A percentile compares a stretch with the other conserved stretches of the same genome.
These are phyloP conservation scores for Cucurbita pepo DNA, from an alignment of 306 rosid genomes.

Conservation along the genomic window DNA sequence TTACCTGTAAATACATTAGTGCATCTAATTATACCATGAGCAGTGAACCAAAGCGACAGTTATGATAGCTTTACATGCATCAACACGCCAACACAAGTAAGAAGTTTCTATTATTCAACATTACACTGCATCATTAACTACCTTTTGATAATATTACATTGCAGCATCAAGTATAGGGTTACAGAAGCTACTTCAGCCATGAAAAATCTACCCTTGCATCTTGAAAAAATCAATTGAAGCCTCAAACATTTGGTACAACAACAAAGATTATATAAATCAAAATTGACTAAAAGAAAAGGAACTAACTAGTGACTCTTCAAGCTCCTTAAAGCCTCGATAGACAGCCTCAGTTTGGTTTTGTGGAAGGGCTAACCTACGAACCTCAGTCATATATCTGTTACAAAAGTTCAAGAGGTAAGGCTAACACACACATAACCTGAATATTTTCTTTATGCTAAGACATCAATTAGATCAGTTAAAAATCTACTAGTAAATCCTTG, in stretches of 20 bases:
- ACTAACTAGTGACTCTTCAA: slow-evolving; percentile 73
- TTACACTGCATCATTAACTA: not conserved
- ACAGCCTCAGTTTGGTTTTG: slow-evolving; percentile 67
- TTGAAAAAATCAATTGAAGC: not conserved
- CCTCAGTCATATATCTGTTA: slow-evolving; percentile 84
- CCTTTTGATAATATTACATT: not conserved
- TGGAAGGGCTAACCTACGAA: slow-evolving; percentile 78
- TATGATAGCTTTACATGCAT: not conserved
- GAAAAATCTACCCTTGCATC: not conserved
- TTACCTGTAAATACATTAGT: not conserved
- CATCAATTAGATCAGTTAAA: not conserved
- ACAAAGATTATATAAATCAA: slow-evolving; percentile 22
- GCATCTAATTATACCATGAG: not conserved
- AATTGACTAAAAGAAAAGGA: slow-evolving; percentile 54
- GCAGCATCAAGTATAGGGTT: not conserved
- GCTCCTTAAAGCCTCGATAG: slow-evolving; percentile 71
- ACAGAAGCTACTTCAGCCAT: not conserved
- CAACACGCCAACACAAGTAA: not conserved
- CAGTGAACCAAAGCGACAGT: not conserved
- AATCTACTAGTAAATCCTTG: not conserved
- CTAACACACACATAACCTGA: not conserved
- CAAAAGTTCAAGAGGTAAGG: not conserved
- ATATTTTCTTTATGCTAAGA: not conserved
- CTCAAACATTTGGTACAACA: slow-evolving; percentile 3
- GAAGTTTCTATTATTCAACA: not conserved